These are phyloP conservation scores for Phaffomyces antillensis DNA, from an alignment of 805 yeast genomes.

Conservation along the genomic window DNA sequence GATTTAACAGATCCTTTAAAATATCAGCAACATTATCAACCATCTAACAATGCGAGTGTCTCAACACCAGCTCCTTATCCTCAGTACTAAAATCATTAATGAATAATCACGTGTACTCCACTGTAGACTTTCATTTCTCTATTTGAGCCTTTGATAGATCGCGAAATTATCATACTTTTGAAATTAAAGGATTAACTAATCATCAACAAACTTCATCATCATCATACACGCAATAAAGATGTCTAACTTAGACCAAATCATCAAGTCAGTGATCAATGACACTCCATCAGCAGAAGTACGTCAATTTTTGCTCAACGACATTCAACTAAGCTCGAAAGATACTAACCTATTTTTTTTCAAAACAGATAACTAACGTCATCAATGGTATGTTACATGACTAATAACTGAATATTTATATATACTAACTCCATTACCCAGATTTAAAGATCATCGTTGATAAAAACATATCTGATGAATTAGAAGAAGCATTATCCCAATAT, in stretches of 20 bases:
- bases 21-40: constrained; percentile 12
- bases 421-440: constrained; percentile 21
- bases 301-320: background rate
- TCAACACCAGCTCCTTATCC: constrained; percentile 3
- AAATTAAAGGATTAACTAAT: too few relatives aligned
- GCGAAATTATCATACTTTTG: too few relatives aligned
- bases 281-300: constrained; percentile 53
- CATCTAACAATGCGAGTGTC: background rate
- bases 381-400: constrained; percentile 25
- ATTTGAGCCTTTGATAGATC: too few relatives aligned
- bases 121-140: too few relatives aligned
- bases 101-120: background rate
- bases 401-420: too few relatives aligned
- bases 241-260: constrained; percentile 10
- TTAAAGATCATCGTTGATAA: constrained; percentile 36
- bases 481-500: constrained; percentile 32
- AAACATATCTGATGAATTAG: constrained; percentile 27
- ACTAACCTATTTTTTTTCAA: background rate
- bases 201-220: too few relatives aligned
- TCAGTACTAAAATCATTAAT: background rate
- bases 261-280: constrained; percentile 32
- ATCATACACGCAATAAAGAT: background rate
- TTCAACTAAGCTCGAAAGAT: background rate
- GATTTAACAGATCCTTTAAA: constrained; percentile 48
- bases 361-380: constrained; percentile 23